Percentiles rank a stretch among this genome's conserved stretches.
Conservation (phyloP, 352 stramenopile genomes). For the Phytophthora hibernalis region DNA sequence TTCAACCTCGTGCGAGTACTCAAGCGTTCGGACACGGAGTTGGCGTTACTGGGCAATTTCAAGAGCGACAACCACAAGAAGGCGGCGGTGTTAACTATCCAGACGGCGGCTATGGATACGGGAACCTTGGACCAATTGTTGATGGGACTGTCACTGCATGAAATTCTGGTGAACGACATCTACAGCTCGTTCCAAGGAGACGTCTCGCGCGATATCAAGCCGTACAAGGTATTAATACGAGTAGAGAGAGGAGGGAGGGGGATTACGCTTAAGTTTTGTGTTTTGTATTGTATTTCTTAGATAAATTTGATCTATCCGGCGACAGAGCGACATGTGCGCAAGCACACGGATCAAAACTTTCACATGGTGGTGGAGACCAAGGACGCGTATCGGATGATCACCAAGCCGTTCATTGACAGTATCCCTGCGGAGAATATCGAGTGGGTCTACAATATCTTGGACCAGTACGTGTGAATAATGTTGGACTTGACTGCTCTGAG, state of each 20-base stretch:
- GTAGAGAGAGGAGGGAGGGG: too few relatives aligned
- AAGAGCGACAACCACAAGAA: conserved; percentile 65
- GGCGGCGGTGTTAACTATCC: conserved; percentile 70
- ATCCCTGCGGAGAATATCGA: conserved; percentile 80
- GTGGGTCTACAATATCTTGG: conserved; percentile 91
- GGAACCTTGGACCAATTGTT: conserved; percentile 53
- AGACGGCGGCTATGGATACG: conserved; percentile 66
- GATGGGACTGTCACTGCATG: conserved; percentile 65
- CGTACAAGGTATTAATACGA: conserved; percentile 64
- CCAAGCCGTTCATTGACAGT: conserved; percentile 77
- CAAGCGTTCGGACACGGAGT: conserved; percentile 67
- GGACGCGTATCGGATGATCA: conserved; percentile 78
- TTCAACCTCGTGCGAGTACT: conserved; percentile 75
- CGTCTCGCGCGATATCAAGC: conserved; percentile 67
- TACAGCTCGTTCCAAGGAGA: conserved; percentile 84
- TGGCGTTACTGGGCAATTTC: conserved; percentile 79
- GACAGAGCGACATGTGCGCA: conserved; percentile 79
- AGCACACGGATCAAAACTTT: conserved; percentile 86
- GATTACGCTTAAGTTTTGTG: neutral
- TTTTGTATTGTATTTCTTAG: conserved; percentile 28
- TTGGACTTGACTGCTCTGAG: neutral
- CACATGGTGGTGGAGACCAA: conserved; percentile 88
- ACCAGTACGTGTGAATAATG: conserved; percentile 63
- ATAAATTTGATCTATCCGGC: conserved; percentile 87
- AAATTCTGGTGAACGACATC: conserved; percentile 83